Percentiles rank a stretch among this genome's conserved stretches.
These are phyloP conservation scores for Cymbopogon citratus DNA, from an alignment of 176 grass and related monocot species.

Conservation along the genomic window DNA sequence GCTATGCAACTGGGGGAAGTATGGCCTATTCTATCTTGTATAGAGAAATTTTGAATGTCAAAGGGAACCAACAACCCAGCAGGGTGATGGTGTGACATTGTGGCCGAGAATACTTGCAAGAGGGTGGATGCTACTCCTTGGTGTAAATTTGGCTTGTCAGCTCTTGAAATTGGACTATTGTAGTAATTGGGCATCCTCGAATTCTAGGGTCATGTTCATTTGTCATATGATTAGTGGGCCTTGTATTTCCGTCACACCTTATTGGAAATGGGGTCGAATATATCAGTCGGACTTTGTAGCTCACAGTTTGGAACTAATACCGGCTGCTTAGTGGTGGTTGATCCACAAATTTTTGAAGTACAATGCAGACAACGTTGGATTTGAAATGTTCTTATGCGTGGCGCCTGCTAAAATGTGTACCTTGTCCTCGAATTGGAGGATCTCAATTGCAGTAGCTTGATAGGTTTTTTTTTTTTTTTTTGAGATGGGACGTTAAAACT, in stretches of 20 bases:
- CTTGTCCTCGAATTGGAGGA: no score
- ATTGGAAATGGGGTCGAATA: background rate
- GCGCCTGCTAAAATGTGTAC: no score
- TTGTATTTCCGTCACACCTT: background rate
- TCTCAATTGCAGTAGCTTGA: no score
- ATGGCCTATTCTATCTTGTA: constrained; percentile 49
- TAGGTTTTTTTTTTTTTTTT: no score
- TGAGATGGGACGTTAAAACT: no score
- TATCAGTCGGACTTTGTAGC: background rate
- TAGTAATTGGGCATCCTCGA: constrained; percentile 7
- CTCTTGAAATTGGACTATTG: constrained; percentile 11
- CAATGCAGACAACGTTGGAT: background rate
- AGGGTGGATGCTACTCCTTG: background rate
- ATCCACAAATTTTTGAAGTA: background rate
- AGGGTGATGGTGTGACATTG: constrained; percentile 19
- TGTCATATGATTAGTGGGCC: background rate
- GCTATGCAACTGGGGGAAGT: background rate
- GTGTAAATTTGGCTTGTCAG: constrained; percentile 44
- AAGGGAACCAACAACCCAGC: constrained; percentile 22
- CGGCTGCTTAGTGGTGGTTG: background rate
- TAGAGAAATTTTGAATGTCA: constrained; percentile 59
- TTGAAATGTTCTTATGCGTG: no score
- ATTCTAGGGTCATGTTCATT: background rate
- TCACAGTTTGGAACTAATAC: background rate
- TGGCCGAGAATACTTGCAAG: constrained; percentile 2